A percentile compares a stretch with the other conserved stretches of the same genome.
These are phyloP conservation scores for Clonostachys solani DNA, from an alignment of 2,329 filamentous ascomycete genomes.

Conservation along the genomic window DNA sequence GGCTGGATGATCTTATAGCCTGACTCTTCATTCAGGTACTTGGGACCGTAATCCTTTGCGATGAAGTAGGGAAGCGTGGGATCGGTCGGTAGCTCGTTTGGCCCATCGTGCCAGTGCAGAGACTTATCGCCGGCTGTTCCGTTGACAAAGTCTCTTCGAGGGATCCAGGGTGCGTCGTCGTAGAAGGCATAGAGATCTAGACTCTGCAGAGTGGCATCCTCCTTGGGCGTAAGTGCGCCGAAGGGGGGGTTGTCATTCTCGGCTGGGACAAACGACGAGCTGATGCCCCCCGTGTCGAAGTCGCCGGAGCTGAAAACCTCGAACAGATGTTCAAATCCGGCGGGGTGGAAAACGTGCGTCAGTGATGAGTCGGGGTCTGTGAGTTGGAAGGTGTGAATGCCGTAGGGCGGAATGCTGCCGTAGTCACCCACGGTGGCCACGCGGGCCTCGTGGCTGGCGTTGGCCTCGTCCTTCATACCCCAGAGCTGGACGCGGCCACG, in stretches of 20 bases:
- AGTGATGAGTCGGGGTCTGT: slow-evolving; percentile 12
- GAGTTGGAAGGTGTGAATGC: slow-evolving; percentile 14
- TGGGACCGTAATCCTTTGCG: too few relatives aligned
- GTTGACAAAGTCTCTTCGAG: too few relatives aligned
- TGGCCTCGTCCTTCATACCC: slow-evolving; percentile 8
- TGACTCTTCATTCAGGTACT: too few relatives aligned
- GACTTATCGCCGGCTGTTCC: too few relatives aligned
- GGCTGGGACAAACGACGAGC: too few relatives aligned
- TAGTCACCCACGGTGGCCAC: slow-evolving; percentile 11
- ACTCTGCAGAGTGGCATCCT: slow-evolving; percentile 1
- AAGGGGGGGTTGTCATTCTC: slow-evolving; percentile 3
- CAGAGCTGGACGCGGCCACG: slow-evolving; percentile 12
- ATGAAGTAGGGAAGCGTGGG: too few relatives aligned
- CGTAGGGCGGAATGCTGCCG: slow-evolving; percentile 9
- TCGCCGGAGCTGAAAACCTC: slow-evolving; percentile 1
- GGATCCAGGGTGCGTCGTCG: slow-evolving; percentile 1
- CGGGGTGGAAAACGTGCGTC: slow-evolving; percentile 13
- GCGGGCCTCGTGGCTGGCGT: slow-evolving; percentile 9
- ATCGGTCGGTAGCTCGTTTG: too few relatives aligned
- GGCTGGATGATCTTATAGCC: too few relatives aligned
- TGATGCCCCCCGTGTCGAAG: too few relatives aligned
- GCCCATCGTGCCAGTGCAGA: too few relatives aligned
- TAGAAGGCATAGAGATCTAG: slow-evolving; percentile 9
- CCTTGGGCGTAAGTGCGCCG: slow-evolving; percentile 8
- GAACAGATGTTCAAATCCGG: slow-evolving; percentile 12